Evolutionary conservation across 2,329 filamentous ascomycete genomes (phyloP).

Genomic region (Cercospora berteroae): DNA sequence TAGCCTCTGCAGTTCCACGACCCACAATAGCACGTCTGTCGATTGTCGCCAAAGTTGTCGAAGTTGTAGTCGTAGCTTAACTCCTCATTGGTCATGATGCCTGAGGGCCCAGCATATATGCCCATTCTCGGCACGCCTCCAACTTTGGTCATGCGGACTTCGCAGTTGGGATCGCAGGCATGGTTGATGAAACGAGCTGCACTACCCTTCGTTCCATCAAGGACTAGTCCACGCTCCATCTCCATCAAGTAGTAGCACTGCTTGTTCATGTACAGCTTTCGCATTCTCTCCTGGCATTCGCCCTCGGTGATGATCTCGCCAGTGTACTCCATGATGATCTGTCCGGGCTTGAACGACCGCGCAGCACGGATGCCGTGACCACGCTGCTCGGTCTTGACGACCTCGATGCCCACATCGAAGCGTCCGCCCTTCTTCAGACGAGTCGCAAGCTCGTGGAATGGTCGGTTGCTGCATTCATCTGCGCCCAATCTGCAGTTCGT

Average conservation of each 20-base stretch:
- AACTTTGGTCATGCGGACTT: slow-evolving; percentile 82
- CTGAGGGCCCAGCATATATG: slow-evolving; percentile 84
- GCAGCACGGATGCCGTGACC: slow-evolving; percentile 91
- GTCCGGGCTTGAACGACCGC: slow-evolving; percentile 78
- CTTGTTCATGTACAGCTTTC: slow-evolving; percentile 87
- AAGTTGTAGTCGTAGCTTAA: slow-evolving; percentile 90
- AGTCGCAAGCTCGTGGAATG: slow-evolving; percentile 75
- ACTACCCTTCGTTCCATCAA: slow-evolving; percentile 91
- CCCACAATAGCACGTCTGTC: slow-evolving; percentile 62
- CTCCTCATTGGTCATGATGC: slow-evolving; percentile 93
- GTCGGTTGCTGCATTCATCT: slow-evolving; percentile 77
- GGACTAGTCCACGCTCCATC: slow-evolving; percentile 97
- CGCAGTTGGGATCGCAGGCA: slow-evolving; percentile 92
- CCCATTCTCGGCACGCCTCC: slow-evolving; percentile 93
- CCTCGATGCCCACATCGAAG: slow-evolving; percentile 90
- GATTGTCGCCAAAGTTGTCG: slow-evolving; percentile 44
- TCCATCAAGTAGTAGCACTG: slow-evolving; percentile 99
- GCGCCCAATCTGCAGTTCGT: slow-evolving; percentile 79
- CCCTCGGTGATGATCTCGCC: slow-evolving; percentile 95
- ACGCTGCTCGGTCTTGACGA: slow-evolving; percentile 83
- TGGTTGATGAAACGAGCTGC: slow-evolving; percentile 98
- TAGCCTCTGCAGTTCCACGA: slow-evolving; percentile 60
- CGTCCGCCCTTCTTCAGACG: slow-evolving; percentile 74
- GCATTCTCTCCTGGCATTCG: slow-evolving; percentile 92
- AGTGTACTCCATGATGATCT: slow-evolving; percentile 98